Conservation (phyloP, 768 basidiomycete species). For the Amanita rimosa region DNA sequence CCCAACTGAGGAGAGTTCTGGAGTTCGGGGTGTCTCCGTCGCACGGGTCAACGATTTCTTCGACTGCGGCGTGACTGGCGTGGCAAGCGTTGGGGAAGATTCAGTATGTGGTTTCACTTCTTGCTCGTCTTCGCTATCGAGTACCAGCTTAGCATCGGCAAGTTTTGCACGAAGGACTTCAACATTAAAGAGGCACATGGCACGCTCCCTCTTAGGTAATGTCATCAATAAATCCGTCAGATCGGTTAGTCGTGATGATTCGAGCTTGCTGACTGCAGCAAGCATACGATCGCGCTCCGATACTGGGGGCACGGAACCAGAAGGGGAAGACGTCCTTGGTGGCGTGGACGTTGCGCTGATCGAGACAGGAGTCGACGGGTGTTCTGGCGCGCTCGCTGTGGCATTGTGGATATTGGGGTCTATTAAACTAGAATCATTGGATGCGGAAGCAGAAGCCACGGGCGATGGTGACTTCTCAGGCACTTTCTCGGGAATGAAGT, state of each 20-base stretch:
- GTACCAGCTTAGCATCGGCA: constrained; percentile 69
- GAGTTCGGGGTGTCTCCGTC: constrained; percentile 56
- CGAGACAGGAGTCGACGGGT: constrained; percentile 79
- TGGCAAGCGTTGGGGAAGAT: constrained; percentile 14
- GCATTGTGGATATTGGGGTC: constrained; percentile 54
- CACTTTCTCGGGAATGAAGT: constrained; percentile 22
- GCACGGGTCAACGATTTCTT: constrained; percentile 35
- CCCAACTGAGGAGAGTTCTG: constrained; percentile 65
- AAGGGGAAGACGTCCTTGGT: constrained; percentile 75
- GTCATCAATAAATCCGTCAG: constrained; percentile 77
- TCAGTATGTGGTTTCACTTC: constrained; percentile 22
- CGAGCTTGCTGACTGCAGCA: constrained; percentile 53
- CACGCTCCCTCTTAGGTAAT: constrained; percentile 79
- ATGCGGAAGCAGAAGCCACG: constrained; percentile 39
- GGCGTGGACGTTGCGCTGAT: constrained; percentile 71
- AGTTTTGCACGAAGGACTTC: constrained; percentile 73
- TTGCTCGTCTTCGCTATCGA: constrained; percentile 62
- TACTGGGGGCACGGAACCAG: constrained; percentile 42
- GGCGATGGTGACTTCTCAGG: constrained; percentile 41
- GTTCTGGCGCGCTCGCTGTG: constrained; percentile 83
- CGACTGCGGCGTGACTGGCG: constrained; percentile 51
- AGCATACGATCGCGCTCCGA: constrained; percentile 72
- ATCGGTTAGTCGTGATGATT: constrained; percentile 46
- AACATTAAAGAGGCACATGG: constrained; percentile 82
- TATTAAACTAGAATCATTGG: constrained; percentile 63